Conservation (phyloP, 129 eudicot species). For the Artemisia tridentata region DNA sequence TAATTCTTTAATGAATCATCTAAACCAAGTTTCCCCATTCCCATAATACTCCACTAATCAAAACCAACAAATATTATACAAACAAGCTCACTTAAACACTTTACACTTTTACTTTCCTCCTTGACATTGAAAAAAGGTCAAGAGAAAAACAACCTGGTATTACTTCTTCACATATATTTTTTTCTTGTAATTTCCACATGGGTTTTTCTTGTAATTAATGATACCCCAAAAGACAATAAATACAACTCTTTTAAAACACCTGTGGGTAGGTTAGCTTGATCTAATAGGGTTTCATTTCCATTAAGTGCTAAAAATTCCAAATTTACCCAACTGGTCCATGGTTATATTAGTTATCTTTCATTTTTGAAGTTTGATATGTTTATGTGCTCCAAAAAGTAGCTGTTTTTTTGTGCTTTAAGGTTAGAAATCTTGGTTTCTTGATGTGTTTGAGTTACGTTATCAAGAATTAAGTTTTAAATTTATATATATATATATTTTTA, state of each 20-base stretch:
- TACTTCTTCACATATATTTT: constrained; percentile 26
- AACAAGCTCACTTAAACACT: neutral
- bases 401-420: neutral
- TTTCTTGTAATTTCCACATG: constrained; percentile 28
- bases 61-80: neutral
- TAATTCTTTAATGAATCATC: neutral
- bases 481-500: too few relatives aligned
- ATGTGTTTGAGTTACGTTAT: constrained; percentile 1
- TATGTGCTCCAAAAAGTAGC: constrained; percentile 10
- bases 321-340: too few relatives aligned
- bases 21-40: neutral
- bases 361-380: neutral
- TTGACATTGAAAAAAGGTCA: constrained; percentile 9
- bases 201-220: constrained; percentile 26
- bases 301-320: constrained; percentile 1
- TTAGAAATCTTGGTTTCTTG: neutral
- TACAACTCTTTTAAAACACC: constrained; percentile 1
- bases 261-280: constrained; percentile 29
- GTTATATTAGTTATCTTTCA: too few relatives aligned
- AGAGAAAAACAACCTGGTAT: constrained; percentile 37
- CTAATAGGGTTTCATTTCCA: constrained; percentile 26
- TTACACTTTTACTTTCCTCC: neutral
- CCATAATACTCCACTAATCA: constrained; percentile 17
- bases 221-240: constrained; percentile 13
- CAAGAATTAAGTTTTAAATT: too few relatives aligned